A percentile compares a stretch with the other conserved stretches of the same genome.
Evolutionary conservation across 2,329 filamentous ascomycete species (phyloP).

Genomic region (Domatiomyces catenatus): DNA sequence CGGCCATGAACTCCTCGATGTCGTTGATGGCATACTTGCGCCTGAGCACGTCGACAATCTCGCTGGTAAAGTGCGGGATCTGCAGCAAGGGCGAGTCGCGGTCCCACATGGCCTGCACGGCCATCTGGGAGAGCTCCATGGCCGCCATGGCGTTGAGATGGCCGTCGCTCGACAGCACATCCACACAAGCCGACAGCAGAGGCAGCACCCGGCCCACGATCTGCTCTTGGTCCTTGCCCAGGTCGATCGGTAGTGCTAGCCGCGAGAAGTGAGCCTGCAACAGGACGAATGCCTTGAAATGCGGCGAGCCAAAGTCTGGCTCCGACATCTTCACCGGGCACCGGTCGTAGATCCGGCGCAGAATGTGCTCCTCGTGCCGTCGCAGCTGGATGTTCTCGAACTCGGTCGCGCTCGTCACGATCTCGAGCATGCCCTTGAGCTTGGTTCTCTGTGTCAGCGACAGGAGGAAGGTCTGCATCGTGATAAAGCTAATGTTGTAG

Average conservation of each 20-base stretch:
- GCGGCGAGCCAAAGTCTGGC: slow-evolving; percentile 73
- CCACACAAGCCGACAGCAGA: slow-evolving; percentile 79
- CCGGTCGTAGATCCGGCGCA: slow-evolving; percentile 85
- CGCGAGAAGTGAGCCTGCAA: slow-evolving; percentile 94
- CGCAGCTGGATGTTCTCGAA: slow-evolving; percentile 92
- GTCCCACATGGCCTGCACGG: slow-evolving; percentile 98
- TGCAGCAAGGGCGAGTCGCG: slow-evolving; percentile 92
- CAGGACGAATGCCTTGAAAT: slow-evolving; percentile 97
- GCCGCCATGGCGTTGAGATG: slow-evolving; percentile 95
- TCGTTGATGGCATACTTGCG: slow-evolving; percentile 56
- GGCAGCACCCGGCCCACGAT: slow-evolving; percentile 73
- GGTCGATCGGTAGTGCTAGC: slow-evolving; percentile 88
- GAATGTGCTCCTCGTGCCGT: slow-evolving; percentile 73
- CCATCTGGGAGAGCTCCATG: slow-evolving; percentile 99
- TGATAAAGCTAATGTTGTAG: slow-evolving; percentile 98
- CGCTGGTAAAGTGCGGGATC: slow-evolving; percentile 81
- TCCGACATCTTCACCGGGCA: slow-evolving; percentile 91
- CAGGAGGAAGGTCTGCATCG: slow-evolving; percentile 95
- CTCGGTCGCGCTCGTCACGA: slow-evolving; percentile 89
- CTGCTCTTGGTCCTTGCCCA: slow-evolving; percentile 87
- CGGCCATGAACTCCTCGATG: slow-evolving; percentile 95
- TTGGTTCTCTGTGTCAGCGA: slow-evolving; percentile 80
- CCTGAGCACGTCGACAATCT: slow-evolving; percentile 41
- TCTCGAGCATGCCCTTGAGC: slow-evolving; percentile 92
- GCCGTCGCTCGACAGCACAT: slow-evolving; percentile 88